phyloP scores from a whole-genome alignment of 108 stramenopile species.

The Cylindrotheca closterium region DNA sequence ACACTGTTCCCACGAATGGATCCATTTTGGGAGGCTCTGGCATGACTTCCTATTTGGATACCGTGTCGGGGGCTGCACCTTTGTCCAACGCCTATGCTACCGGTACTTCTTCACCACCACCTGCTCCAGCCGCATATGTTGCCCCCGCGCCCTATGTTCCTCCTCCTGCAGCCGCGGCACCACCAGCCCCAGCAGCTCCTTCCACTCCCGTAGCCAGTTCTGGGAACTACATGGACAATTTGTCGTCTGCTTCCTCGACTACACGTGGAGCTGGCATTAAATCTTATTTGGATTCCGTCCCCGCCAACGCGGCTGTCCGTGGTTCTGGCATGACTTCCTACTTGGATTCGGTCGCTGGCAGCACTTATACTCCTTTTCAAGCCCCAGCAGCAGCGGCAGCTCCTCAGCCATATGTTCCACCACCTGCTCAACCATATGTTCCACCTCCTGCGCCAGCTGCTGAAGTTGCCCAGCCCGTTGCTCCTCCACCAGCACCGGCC shows the following conservation, averaged over 20 bases:
- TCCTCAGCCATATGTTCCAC: too few relatives aligned
- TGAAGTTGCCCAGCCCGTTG: background rate
- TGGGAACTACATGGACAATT: background rate
- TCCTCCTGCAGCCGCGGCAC: slow-evolving; percentile 4
- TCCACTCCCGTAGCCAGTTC: background rate
- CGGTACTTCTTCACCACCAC: background rate
- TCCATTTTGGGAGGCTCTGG: slow-evolving; percentile 9
- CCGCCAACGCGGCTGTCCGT: slow-evolving; percentile 3
- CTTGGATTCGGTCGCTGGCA: slow-evolving; percentile 11
- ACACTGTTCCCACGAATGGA: slow-evolving; percentile 9
- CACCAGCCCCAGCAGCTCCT: background rate
- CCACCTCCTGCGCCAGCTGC: background rate
- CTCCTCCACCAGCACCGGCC: slow-evolving; percentile 1
- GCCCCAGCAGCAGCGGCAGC: too few relatives aligned
- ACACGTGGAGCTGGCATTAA: slow-evolving; percentile 16
- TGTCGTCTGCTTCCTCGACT: background rate
- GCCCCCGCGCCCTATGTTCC: slow-evolving; percentile 2
- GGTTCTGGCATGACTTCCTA: slow-evolving; percentile 17
- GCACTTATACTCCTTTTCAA: too few relatives aligned
- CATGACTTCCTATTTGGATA: slow-evolving; percentile 16
- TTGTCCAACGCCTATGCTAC: background rate
- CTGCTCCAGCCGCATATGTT: slow-evolving; percentile 10
- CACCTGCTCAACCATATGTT: background rate
- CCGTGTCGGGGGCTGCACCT: background rate
- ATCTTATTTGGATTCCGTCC: slow-evolving; percentile 16